Evolutionary conservation across 345 rosid genomes (phyloP).

Genomic region (Salix udensis): DNA sequence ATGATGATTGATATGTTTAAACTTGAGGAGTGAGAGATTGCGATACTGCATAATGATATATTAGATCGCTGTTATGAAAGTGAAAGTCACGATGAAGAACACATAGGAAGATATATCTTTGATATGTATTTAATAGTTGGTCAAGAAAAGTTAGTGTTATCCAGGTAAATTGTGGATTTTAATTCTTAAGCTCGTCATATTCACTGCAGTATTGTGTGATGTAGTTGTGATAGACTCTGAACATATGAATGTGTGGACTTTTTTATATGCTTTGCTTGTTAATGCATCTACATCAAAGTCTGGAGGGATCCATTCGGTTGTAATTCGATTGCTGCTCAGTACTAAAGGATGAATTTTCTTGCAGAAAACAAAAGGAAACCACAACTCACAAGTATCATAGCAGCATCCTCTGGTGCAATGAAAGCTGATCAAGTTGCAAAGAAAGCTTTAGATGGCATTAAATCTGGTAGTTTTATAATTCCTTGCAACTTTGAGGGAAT

Average conservation of each 20-base stretch:
- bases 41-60: too few species aligned
- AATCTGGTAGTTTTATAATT: conserved; percentile 18
- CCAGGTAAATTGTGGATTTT: too few species aligned
- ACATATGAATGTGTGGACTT: background rate
- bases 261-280: background rate
- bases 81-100: background rate
- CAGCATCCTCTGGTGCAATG: conserved; percentile 60
- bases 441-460: background rate
- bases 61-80: background rate
- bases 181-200: background rate
- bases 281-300: background rate
- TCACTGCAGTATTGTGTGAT: background rate
- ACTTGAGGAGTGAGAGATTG: background rate
- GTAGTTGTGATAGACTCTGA: background rate
- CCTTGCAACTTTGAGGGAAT: conserved; percentile 76
- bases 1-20: background rate
- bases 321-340: background rate
- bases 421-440: conserved; percentile 33
- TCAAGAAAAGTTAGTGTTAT: too few species aligned
- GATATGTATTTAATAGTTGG: background rate
- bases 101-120: background rate
- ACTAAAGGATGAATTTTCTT: background rate
- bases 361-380: conserved; percentile 70
- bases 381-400: conserved; percentile 52
- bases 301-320: background rate